Base-by-base conservation (phyloP, 139 green algal species). In the Chlamydomonas sphaeroides region DNA sequence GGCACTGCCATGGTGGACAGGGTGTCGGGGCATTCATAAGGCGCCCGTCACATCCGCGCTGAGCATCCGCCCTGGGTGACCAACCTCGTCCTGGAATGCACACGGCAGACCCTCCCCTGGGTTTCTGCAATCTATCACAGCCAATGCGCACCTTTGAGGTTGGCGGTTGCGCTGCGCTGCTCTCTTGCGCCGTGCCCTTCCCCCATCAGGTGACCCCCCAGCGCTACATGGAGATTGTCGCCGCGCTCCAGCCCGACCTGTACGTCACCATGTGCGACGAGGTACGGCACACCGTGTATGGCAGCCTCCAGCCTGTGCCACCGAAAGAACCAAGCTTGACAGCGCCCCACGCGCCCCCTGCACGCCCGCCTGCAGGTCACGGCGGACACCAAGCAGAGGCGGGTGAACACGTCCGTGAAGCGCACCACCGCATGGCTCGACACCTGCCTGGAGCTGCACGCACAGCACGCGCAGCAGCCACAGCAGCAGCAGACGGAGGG, bases 211-310 rank as follows among this genome's bases (percentile, higher is more conserved):
- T 92, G 5, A 75, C 80, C 30, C 84, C 85, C 2, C 79, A 87
- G n/a, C 68, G 68, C 5, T 96, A 96, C 85, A 90, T 96, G 86
- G 76, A 83, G 25, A 72, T 72, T 0, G 76, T 93, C 35, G 78
- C 49, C 17, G 89, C 88, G 21, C 56, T 96, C 68, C 45, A 84
- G n/a, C 91, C 93, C 20, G 91, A 96, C 61, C 5, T 93, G 57
- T 91, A 83, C 80, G 85, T 94, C 30, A 79, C 87, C 0, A 74
- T 96, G 41, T 86, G 74, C 53, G 93, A 96, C 56, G 93, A 96
- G 84, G 84, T 96, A 39, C 45, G 45, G 10, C 14, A 14, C 45
- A 53, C 11, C 45, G 45, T 14, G 45, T 53, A 53, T 14, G 45
- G 45, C 45, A 53, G 10, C 45, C 45, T n/a, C n/a, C n/a, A n/a